Evolutionary conservation across 495 filamentous ascomycete species (phyloP), one percentile per base, ranked within the genome.

Genomic region (Pyrenula massariospora): DNA sequence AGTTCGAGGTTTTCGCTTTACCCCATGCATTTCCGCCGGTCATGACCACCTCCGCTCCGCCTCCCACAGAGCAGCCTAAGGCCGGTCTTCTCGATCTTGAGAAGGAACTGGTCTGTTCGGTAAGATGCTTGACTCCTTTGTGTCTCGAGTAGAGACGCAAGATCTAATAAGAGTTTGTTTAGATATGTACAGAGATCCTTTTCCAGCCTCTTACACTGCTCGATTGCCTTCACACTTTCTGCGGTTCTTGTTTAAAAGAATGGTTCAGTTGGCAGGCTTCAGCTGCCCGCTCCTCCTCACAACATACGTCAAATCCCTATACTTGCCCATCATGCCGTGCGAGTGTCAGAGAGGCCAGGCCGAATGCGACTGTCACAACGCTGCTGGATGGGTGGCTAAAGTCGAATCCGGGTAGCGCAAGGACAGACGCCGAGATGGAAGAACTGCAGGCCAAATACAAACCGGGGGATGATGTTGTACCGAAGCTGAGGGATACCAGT

Each of bases 151-250:
- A 54, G 25, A 31, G 48, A 57, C 54, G 58, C 54, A 51, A 57
- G 55, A 25, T 25, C 15, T 55, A 36, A 24, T 42, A 50, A 58
- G 52, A 24, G 49, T 24, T 51, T 49, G 31, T 20, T 24, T 60
- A 96, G 92, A 96, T 98, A 61, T 98, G 93, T 71, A 91, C 91
- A 57, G 93, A 98, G 65, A 77, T 97, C 54, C 87, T 98, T 59
- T 95, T 89, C 74, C 88, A 96, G 67, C 93, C 93, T 20, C 82
- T 97, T 58, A 96, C 91, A 25, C 86, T 96, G 58, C 88, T 98
- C 66, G 89, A 97, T 75, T 98, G 93, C 68, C 84, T 98, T 1
- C 93, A 98, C 73, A 95, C 91, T 42, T 97, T 93, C 73, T 97
- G 93, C 73, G 93, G 89, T 56, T 85, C 87, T 24, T 98, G 93